Percentiles rank a stretch among this genome's conserved stretches.
phyloP scores from a whole-genome alignment of 148 eudicot genomes.

The Amaranthus hypochondriacus region DNA sequence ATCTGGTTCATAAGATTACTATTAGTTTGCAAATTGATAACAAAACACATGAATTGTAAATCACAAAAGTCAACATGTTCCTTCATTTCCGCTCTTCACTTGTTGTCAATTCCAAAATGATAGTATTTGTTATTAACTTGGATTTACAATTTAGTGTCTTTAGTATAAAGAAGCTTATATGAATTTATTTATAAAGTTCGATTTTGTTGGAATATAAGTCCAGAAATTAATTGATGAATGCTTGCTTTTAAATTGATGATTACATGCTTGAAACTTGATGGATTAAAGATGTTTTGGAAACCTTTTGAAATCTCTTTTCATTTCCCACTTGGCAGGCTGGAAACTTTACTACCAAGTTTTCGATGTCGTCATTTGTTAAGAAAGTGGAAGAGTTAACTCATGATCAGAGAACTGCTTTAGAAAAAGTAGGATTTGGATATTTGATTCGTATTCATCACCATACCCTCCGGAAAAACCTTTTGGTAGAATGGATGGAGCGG shows the following conservation, averaged over 20 bases:
- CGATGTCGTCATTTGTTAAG: constrained; percentile 44
- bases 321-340: constrained; percentile 33
- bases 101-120: too few relatives aligned
- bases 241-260: background rate
- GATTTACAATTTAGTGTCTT: too few relatives aligned
- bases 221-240: background rate
- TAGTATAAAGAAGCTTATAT: too few relatives aligned
- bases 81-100: too few relatives aligned
- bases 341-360: constrained; percentile 51
- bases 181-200: too few relatives aligned
- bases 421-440: constrained; percentile 52
- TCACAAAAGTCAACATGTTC: too few relatives aligned
- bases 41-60: too few relatives aligned
- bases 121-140: too few relatives aligned
- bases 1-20: too few relatives aligned
- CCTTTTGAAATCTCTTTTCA: background rate
- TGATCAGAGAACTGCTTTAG: constrained; percentile 43
- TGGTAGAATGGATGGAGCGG: constrained; percentile 55
- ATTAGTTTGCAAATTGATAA: too few relatives aligned
- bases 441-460: constrained; percentile 42
- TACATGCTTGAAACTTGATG: background rate
- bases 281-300: background rate
- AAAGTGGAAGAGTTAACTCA: constrained; percentile 46
- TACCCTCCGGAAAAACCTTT: constrained; percentile 39
- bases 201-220: too few relatives aligned